Percentiles rank a stretch among this genome's conserved stretches.
phyloP scores from a whole-genome alignment of 164 flowering plant genomes.

The Stephania cephalantha region DNA sequence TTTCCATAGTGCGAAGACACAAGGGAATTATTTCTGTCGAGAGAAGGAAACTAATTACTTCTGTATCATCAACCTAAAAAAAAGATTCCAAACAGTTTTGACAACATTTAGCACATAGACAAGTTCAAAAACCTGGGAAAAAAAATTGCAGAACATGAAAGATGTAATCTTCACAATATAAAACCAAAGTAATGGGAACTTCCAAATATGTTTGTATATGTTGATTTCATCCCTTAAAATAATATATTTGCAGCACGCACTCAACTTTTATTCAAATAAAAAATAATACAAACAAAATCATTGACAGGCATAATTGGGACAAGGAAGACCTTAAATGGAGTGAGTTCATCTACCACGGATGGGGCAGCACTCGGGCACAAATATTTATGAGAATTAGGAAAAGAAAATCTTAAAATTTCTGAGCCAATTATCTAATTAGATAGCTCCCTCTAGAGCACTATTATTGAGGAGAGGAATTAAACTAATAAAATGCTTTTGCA shows the following conservation, averaged over 20 bases:
- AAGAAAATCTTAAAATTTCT: neutral
- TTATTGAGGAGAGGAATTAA: neutral
- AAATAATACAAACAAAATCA: neutral
- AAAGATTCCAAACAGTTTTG: neutral
- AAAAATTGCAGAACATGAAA: neutral
- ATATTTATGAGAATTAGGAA: neutral
- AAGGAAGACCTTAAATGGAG: neutral
- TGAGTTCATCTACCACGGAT: neutral
- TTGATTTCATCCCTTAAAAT: neutral
- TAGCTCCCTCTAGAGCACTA: neutral
- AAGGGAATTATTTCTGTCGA: conserved; percentile 33
- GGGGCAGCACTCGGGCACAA: neutral
- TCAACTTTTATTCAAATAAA: neutral
- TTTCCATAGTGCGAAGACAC: conserved; percentile 82
- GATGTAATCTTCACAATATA: neutral
- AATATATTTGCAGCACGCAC: neutral
- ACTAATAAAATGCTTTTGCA: neutral
- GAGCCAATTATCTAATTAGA: neutral
- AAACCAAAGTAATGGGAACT: neutral
- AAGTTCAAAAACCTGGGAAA: neutral
- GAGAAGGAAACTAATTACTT: conserved; percentile 80
- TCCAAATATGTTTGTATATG: neutral
- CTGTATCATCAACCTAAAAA: conserved; percentile 84
- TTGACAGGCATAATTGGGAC: neutral
- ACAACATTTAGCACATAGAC: neutral